Evolutionary conservation across 129 eudicot genomes (phyloP).

Genomic region (Gnaphalium uliginosum): DNA sequence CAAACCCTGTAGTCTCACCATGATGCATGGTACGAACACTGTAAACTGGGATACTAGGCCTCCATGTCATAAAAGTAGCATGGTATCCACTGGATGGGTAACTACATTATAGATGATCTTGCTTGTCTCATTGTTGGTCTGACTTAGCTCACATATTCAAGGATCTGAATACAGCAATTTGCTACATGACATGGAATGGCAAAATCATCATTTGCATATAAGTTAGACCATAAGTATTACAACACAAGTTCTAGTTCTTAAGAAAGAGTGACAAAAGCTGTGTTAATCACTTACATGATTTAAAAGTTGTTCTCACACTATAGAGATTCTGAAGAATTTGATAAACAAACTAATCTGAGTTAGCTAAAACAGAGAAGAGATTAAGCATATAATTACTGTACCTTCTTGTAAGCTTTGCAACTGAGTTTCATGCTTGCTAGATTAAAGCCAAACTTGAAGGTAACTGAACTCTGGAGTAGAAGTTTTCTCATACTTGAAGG

Average conservation of each 20-base stretch:
- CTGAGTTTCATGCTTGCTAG: not conserved
- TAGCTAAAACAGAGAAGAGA: not conserved
- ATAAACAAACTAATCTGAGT: slow-evolving; percentile 12
- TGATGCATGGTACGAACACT: not conserved
- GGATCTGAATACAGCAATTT: not conserved
- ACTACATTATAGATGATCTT: not conserved
- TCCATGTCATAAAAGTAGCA: no score
- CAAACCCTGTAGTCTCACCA: not conserved
- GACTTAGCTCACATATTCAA: slow-evolving; percentile 4
- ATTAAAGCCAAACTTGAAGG: not conserved
- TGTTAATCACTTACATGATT: not conserved
- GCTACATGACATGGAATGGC: slow-evolving; percentile 6
- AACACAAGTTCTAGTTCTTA: not conserved
- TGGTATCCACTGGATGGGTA: not conserved
- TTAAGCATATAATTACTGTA: not conserved
- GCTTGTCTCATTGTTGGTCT: not conserved
- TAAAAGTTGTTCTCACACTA: not conserved
- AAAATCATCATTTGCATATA: slow-evolving; percentile 4
- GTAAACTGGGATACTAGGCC: not conserved
- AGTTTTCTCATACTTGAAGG: not conserved
- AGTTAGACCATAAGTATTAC: not conserved
- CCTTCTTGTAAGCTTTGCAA: not conserved
- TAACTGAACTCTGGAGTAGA: not conserved
- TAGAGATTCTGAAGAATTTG: slow-evolving; percentile 5
- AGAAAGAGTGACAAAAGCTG: not conserved